Percentiles rank a stretch among this genome's conserved stretches.
Evolutionary conservation across 352 stramenopile species (phyloP).

Genomic region (Saprolegnia parasitica): DNA sequence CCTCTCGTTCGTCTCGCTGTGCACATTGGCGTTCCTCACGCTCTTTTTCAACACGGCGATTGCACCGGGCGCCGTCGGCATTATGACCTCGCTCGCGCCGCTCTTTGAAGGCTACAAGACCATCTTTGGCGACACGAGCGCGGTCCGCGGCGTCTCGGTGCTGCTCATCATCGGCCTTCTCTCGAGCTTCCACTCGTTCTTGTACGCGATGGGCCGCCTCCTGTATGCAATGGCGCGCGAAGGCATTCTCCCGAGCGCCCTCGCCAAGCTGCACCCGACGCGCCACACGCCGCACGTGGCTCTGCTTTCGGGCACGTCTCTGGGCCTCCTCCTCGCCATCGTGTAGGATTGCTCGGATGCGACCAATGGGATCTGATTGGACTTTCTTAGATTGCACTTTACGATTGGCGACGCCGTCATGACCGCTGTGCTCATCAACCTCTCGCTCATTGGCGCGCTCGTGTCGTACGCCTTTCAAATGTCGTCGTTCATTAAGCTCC

Average conservation of each 20-base stretch:
- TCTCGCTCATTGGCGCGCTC: constrained; percentile 58
- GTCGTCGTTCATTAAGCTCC: constrained; percentile 51
- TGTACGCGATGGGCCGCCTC: constrained; percentile 67
- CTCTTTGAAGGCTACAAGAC: constrained; percentile 58
- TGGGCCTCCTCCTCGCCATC: constrained; percentile 47
- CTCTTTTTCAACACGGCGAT: constrained; percentile 68
- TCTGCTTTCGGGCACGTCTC: constrained; percentile 43
- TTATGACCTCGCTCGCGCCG: constrained; percentile 44
- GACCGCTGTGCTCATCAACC: constrained; percentile 64
- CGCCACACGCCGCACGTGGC: constrained; percentile 49
- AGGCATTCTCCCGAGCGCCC: constrained; percentile 47
- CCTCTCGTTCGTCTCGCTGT: constrained; percentile 51
- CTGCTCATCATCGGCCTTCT: constrained; percentile 61
- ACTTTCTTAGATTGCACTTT: constrained; percentile 39
- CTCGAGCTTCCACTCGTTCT: constrained; percentile 68
- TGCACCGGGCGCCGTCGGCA: constrained; percentile 38
- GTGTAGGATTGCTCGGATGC: constrained; percentile 9
- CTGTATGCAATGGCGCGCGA: constrained; percentile 62
- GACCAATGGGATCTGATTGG: background rate
- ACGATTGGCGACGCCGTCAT: constrained; percentile 52
- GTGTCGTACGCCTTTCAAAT: constrained; percentile 59
- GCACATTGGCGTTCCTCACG: constrained; percentile 49
- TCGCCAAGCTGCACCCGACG: constrained; percentile 47
- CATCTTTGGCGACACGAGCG: constrained; percentile 63
- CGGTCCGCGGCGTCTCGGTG: constrained; percentile 59